phyloP scores from a whole-genome alignment of 306 rosid species.

The Quercus ilex region DNA sequence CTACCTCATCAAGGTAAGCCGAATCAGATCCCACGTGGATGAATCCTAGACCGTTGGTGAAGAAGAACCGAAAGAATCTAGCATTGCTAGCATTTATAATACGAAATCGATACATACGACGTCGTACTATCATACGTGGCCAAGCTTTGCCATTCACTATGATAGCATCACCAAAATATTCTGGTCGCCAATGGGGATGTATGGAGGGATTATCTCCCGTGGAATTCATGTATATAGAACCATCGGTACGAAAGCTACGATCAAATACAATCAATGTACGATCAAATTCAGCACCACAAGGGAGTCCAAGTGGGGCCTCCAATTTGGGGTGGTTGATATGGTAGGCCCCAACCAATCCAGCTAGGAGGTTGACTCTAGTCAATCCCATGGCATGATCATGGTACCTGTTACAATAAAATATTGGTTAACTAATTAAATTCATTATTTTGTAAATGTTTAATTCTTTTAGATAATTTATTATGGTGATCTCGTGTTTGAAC shows the following conservation, averaged over 20 bases:
- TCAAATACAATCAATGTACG: slow-evolving; percentile 37
- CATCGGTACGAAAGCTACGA: slow-evolving; percentile 32
- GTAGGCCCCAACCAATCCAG: slow-evolving; percentile 46
- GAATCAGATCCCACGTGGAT: slow-evolving; percentile 48
- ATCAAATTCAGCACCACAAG: slow-evolving; percentile 32
- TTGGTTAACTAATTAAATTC: too few species aligned
- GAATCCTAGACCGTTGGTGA: slow-evolving; percentile 35
- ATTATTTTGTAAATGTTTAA: too few species aligned
- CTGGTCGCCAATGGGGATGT: slow-evolving; percentile 59
- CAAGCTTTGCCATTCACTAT: slow-evolving; percentile 57
- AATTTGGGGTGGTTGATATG: slow-evolving; percentile 21
- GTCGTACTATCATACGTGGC: slow-evolving; percentile 42
- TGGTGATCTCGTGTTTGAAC: too few species aligned
- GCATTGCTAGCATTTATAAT: slow-evolving; percentile 53
- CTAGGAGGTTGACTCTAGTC: slow-evolving; percentile 37
- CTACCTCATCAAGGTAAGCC: slow-evolving; percentile 30
- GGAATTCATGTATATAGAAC: slow-evolving; percentile 45
- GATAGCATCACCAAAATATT: slow-evolving; percentile 47
- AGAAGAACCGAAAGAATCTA: slow-evolving; percentile 41
- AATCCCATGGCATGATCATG: slow-evolving; percentile 56
- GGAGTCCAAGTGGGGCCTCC: slow-evolving; percentile 39
- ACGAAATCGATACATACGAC: slow-evolving; percentile 46
- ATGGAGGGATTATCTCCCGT: slow-evolving; percentile 47
- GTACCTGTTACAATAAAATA: slow-evolving; percentile 1
- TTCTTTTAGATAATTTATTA: too few species aligned